Percentiles rank a stretch among this genome's conserved stretches.
phyloP scores from a whole-genome alignment of 495 filamentous ascomycete species.

The Trichoderma parareesei region DNA sequence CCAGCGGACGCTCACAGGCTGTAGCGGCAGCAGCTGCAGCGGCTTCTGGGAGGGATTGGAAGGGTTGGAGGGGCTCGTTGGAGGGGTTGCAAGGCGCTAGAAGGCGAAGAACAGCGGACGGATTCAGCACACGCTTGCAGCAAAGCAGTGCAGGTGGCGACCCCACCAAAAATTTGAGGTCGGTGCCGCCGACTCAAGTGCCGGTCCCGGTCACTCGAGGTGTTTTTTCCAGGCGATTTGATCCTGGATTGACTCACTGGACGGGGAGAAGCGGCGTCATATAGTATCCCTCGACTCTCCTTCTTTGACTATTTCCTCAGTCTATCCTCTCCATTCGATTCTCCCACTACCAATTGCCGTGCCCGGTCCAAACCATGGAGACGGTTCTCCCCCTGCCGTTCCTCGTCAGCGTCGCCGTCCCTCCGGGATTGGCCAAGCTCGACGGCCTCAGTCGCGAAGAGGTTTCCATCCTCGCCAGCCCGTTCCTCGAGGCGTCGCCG shows the following conservation, averaged over 20 bases:
- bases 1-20: neutral
- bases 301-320: neutral
- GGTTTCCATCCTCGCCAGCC: conserved; percentile 69
- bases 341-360: conserved; percentile 3
- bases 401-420: conserved; percentile 50
- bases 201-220: conserved; percentile 5
- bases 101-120: neutral
- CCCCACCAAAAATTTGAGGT: conserved; percentile 6
- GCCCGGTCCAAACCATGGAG: conserved; percentile 35
- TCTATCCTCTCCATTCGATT: conserved; percentile 15
- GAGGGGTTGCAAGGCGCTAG: neutral
- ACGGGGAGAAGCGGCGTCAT: neutral
- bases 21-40: neutral
- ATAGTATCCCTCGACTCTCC: no score
- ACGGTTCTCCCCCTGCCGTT: conserved; percentile 48
- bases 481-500: conserved; percentile 58
- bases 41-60: neutral
- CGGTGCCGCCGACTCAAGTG: conserved; percentile 4
- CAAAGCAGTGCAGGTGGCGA: neutral
- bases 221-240: neutral
- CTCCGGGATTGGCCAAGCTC: conserved; percentile 37
- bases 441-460: conserved; percentile 57
- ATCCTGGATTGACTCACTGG: neutral
- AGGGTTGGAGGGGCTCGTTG: neutral
- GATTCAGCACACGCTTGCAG: neutral